Conservation (phyloP, 2,329 filamentous ascomycete species). For the Venturia aucupariae region DNA sequence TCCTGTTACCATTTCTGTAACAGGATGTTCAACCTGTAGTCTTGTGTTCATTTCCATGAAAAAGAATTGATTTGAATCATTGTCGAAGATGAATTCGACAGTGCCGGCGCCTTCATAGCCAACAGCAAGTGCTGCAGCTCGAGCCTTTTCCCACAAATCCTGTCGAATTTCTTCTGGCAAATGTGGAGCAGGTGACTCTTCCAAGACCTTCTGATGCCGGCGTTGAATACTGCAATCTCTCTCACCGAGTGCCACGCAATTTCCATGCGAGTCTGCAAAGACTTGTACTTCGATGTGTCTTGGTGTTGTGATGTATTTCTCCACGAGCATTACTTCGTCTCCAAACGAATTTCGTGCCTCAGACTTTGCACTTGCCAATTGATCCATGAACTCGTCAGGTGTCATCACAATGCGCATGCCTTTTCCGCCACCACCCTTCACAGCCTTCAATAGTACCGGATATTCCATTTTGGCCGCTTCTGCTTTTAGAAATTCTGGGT, state of each 20-base stretch:
- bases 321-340: constrained; percentile 57
- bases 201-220: constrained; percentile 57
- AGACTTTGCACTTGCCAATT: constrained; percentile 54
- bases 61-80: constrained; percentile 56
- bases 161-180: constrained; percentile 50
- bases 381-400: constrained; percentile 49
- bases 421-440: constrained; percentile 59
- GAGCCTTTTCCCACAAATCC: constrained; percentile 56
- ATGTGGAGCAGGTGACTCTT: constrained; percentile 57
- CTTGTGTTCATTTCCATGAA: constrained; percentile 72
- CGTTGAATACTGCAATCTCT: constrained; percentile 58
- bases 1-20: constrained; percentile 71
- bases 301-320: constrained; percentile 59
- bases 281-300: constrained; percentile 60
- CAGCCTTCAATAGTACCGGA: constrained; percentile 56
- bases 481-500: constrained; percentile 48
- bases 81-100: constrained; percentile 62
- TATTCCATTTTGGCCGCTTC: constrained; percentile 66
- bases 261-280: constrained; percentile 57
- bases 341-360: constrained; percentile 57
- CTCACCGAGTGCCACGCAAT: constrained; percentile 55
- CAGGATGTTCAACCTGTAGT: constrained; percentile 92
- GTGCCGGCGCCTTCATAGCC: constrained; percentile 58
- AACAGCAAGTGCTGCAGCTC: constrained; percentile 53
- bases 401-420: constrained; percentile 56